Base-by-base conservation (phyloP, 2,329 filamentous ascomycete genomes). In the Fusarium keratoplasticum region DNA sequence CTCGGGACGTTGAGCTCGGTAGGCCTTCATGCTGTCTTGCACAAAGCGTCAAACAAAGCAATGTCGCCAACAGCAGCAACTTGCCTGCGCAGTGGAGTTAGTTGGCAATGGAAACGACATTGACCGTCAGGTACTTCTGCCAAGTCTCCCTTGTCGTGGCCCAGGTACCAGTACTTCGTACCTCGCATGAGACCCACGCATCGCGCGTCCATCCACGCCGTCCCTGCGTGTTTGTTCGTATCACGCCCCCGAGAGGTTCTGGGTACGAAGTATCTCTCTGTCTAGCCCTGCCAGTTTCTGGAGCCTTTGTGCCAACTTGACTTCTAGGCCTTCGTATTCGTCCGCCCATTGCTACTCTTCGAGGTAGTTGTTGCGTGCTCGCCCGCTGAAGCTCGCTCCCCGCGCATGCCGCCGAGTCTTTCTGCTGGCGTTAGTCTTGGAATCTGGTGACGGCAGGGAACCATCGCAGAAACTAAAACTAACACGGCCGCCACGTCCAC, bases 191-290 rank as follows among this genome's bases (percentile, higher is more conserved):
- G 75, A 71, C 73, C 67, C 75, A 76, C 65, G 73, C 63, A 67
- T 67, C 69, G 72, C 74, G 66, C 66, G 58, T 66, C 75, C 70
- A 67, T 70, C 72, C 40, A 66, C 66, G 67, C 67, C 63, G 69
- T 63, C 70, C 75, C 74, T 77, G 76, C 74, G 67, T 72, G 72
- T 66, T 66, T 67, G 72, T 77, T 77, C 76, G 76, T 77, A 78
- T 77, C 74, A 59, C 64, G 57, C 47, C 52, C 42, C 61, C 62
- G 35, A 33, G 20, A 62, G 22, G 44, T 59, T 40, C 18, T 54
- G 44, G 60, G 66, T 55, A 73, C 70, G 58, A 73, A 72, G 66
- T 67, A 31, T 61, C 59, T 67, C 40, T 61, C 63, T 58, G 18
- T 52, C 59, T 27, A 61, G 59, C 59, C 59, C 59, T 61, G 59